A percentile compares a stretch with the other conserved stretches of the same genome.
Evolutionary conservation across 306 rosid species (phyloP).

Genomic region (Vicia sativa): DNA sequence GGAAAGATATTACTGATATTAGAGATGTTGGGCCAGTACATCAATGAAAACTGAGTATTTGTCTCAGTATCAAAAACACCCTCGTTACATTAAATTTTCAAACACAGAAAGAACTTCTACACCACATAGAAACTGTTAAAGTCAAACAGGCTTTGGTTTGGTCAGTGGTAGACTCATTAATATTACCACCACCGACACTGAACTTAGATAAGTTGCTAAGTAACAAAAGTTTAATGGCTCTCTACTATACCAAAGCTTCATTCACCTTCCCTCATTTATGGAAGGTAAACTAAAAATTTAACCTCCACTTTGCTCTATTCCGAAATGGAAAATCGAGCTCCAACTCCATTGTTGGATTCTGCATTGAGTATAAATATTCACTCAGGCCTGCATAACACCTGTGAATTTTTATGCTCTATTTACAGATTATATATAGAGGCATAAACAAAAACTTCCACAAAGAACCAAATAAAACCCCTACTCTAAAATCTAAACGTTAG

Average conservation of each 20-base stretch:
- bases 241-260: conserved; percentile 57
- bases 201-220: conserved; percentile 43
- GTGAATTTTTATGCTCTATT: conserved; percentile 91
- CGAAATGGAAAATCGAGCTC: conserved; percentile 83
- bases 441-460: conserved; percentile 55
- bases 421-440: conserved; percentile 84
- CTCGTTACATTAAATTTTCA: conserved; percentile 30
- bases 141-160: conserved; percentile 49
- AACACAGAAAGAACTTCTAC: conserved; percentile 46
- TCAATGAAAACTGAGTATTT: conserved; percentile 41
- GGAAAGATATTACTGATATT: conserved; percentile 40
- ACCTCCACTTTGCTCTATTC: conserved; percentile 96
- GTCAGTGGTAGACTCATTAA: conserved; percentile 55
- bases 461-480: conserved; percentile 56
- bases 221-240: conserved; percentile 49
- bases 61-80: conserved; percentile 45
- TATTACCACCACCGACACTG: conserved; percentile 53
- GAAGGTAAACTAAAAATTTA: conserved; percentile 78
- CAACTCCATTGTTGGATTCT: conserved; percentile 91
- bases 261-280: conserved; percentile 56
- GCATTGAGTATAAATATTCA: conserved; percentile 89
- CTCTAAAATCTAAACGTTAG: conserved; percentile 69
- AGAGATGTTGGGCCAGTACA: conserved; percentile 44
- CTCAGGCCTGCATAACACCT: conserved; percentile 55
- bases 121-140: conserved; percentile 49